Conservation (phyloP, 2,329 filamentous ascomycete genomes). For the Neopestalotiopsis sp. region DNA sequence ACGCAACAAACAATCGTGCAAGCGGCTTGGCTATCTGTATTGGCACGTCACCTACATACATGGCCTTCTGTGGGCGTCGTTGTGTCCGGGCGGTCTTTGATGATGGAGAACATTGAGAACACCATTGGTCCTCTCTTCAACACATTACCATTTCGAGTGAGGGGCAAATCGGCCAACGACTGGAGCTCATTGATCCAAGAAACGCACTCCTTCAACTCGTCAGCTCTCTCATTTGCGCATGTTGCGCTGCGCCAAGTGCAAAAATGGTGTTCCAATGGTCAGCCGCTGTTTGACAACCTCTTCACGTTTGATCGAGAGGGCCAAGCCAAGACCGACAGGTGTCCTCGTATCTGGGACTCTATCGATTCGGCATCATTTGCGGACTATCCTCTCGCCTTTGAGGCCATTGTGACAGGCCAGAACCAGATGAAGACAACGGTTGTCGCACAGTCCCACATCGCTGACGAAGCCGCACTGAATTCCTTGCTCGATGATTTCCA, state of each 20-base stretch:
- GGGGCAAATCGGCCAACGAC: constrained; percentile 47
- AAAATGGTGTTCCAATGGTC: constrained; percentile 72
- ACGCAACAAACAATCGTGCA: constrained; percentile 83
- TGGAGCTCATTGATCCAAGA: constrained; percentile 66
- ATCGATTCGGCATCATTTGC: constrained; percentile 53
- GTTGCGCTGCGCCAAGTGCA: constrained; percentile 79
- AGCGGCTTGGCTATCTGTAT: constrained; percentile 71
- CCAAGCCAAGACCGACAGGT: constrained; percentile 25
- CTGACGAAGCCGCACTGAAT: constrained; percentile 37
- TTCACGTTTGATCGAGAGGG: constrained; percentile 78
- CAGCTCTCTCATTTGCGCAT: constrained; percentile 75
- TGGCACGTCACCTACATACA: constrained; percentile 56
- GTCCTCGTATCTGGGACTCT: constrained; percentile 58
- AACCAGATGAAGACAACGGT: constrained; percentile 61
- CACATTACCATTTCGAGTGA: constrained; percentile 75
- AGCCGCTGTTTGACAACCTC: constrained; percentile 76
- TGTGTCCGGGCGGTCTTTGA: constrained; percentile 77
- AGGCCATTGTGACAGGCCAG: constrained; percentile 62
- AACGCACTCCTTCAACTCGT: constrained; percentile 75
- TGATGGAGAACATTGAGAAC: constrained; percentile 67
- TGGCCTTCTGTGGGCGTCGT: constrained; percentile 73
- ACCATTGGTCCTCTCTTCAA: constrained; percentile 89
- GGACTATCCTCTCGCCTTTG: constrained; percentile 81
- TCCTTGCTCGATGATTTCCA: constrained; percentile 48
- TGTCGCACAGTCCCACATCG: constrained; percentile 57